A percentile compares a stretch with the other conserved stretches of the same genome.
Evolutionary conservation across 129 eudicot genomes (phyloP).

Genomic region (Pseudognaphalium luteoalbum): DNA sequence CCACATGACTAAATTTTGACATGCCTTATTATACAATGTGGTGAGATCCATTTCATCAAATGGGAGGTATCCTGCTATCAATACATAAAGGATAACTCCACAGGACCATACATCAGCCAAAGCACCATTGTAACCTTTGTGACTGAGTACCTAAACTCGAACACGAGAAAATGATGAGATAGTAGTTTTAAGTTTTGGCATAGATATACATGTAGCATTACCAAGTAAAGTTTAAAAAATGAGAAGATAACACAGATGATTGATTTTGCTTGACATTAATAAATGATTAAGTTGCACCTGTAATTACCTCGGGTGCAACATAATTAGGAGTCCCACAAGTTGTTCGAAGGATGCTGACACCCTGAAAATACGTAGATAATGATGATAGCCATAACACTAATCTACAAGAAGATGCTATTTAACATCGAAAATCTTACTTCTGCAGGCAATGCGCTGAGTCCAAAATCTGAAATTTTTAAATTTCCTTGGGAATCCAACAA

Average conservation of each 20-base stretch:
- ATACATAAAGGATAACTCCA: constrained; percentile 93
- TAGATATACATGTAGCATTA: constrained; percentile 10
- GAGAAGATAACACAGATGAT: neutral
- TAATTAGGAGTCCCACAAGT: constrained; percentile 99
- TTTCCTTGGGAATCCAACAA: constrained; percentile 94
- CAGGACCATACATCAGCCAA: constrained; percentile 98
- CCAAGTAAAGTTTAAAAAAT: neutral
- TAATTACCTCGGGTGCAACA: constrained; percentile 96
- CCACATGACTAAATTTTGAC: constrained; percentile 15
- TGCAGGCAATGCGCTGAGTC: constrained; percentile 91
- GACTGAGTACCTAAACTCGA: constrained; percentile 83
- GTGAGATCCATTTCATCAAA: constrained; percentile 98
- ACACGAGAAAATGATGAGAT: constrained; percentile 14
- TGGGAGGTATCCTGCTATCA: constrained; percentile 95
- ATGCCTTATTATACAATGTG: constrained; percentile 87
- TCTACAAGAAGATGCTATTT: neutral
- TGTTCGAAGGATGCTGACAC: constrained; percentile 85
- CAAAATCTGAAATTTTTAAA: constrained; percentile 92
- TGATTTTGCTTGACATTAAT: neutral
- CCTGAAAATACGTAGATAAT: constrained; percentile 45
- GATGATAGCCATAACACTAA: constrained; percentile 14
- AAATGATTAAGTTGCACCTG: constrained; percentile 25
- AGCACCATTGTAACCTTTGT: constrained; percentile 98
- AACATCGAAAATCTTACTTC: constrained; percentile 55
- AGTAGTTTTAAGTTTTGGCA: neutral